Base-by-base conservation (phyloP, 495 filamentous ascomycete genomes). In the Tuber melanosporum region DNA sequence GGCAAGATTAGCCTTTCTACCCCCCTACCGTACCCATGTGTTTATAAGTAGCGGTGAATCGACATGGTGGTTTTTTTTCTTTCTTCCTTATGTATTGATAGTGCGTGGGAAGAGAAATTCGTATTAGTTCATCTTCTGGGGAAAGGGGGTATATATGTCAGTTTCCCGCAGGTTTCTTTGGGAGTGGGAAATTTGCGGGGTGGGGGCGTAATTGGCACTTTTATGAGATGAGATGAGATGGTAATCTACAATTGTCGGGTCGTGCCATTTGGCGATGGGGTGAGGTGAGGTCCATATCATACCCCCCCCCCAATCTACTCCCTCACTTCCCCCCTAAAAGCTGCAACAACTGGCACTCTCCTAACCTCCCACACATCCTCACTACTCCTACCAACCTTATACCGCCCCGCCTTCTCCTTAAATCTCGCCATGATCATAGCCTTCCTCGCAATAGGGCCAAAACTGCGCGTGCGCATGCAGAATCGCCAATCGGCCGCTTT, bases 401-500 rank as follows among this genome's bases (percentile, higher is more conserved):
- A 94, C 85, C 92, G 92, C 80, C 85, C 87, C 73, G 90, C 90
- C 85, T 92, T 93, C 85, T 91, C 88, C 75, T 87, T 87, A 84
- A 96, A 94, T 84, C 91, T 89, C 62, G 89, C 91, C 76, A 87
- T 85, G 72, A 99, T 89, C 77, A 87, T 87, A 74, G 86, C 87
- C 77, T 75, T 81, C 52, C 77, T 74, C 26, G 77, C 80, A 22
- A 78, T 81, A 9, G 80, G 75, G 22, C 82, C 62, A 83, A 87
- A 84, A 66, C 83, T 79, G 85, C 89, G 88, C n/a, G 90, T 91
- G 75, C 92, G 90, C 93, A 99, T 97, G 87, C 95, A 99, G 85
- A 97, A 92, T 90, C 95, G 93, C 86, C 95, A 98, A 84, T 95
- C 91, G 79, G 90, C 87, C 92, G 94, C 97, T 70, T 92, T 90